Evolutionary conservation across 2,329 filamentous ascomycete species (phyloP).

Genomic region (Diaporthe sp.): DNA sequence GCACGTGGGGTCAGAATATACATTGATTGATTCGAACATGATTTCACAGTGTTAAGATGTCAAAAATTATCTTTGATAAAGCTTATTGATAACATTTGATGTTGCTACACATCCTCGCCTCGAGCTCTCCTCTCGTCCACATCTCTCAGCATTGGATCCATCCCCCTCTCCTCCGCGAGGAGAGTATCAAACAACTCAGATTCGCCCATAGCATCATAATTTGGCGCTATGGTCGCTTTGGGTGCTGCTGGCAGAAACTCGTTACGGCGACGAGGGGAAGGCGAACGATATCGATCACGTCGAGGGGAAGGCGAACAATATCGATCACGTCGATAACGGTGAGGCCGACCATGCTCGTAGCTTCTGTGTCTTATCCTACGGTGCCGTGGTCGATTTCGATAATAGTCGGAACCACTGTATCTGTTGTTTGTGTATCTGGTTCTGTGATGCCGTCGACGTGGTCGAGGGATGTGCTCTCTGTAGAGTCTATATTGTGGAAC

Average conservation of each 20-base stretch:
- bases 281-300: background rate
- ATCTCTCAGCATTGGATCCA: constrained; percentile 15
- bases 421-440: background rate
- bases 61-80: too few relatives aligned
- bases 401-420: background rate
- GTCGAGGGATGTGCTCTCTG: too few relatives aligned
- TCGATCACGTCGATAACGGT: background rate
- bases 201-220: background rate
- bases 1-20: too few relatives aligned
- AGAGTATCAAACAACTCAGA: background rate
- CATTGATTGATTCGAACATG: too few relatives aligned
- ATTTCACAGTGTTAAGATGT: too few relatives aligned
- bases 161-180: background rate
- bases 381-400: background rate
- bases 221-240: background rate
- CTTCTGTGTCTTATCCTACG: background rate
- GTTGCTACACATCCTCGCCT: background rate
- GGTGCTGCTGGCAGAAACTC: background rate
- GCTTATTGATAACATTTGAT: too few relatives aligned
- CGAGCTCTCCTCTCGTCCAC: background rate
- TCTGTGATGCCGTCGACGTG: background rate
- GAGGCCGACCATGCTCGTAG: too few relatives aligned
- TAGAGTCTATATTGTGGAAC: background rate
- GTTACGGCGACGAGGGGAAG: background rate
- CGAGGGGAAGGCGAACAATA: background rate